Evolutionary conservation across 257 asterid genomes (phyloP).

Genomic region (Plantago ovata): DNA sequence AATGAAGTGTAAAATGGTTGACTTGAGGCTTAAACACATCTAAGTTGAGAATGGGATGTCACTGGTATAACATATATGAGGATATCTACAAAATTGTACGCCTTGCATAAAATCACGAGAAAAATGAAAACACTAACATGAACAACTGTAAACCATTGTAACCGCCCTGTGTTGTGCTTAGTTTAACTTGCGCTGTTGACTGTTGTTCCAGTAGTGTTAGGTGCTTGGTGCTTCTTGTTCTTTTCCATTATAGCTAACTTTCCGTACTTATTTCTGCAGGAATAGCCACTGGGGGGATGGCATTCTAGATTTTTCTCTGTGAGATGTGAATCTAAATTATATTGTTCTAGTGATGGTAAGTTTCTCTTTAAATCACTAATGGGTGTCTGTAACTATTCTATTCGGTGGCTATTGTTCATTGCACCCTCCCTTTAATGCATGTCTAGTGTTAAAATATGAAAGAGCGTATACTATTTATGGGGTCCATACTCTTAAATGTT

Average conservation of each 20-base stretch:
- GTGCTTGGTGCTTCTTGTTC: conserved; percentile 5
- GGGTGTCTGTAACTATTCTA: conserved; percentile 8
- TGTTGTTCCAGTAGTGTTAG: not conserved
- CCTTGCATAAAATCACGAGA: no score
- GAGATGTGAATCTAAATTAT: conserved; percentile 31
- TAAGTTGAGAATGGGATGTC: not conserved
- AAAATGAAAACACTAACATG: no score
- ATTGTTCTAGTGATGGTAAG: conserved; percentile 33
- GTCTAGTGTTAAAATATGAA: not conserved
- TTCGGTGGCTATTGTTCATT: not conserved
- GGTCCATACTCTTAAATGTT: not conserved
- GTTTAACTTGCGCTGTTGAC: not conserved
- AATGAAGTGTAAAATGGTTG: not conserved
- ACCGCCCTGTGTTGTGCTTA: not conserved
- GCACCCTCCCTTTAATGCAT: not conserved
- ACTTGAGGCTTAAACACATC: conserved; percentile 1
- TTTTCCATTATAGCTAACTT: conserved; percentile 20
- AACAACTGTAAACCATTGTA: not conserved
- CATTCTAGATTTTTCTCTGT: conserved; percentile 22
- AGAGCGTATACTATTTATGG: no score
- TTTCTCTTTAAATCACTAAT: not conserved
- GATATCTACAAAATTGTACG: no score
- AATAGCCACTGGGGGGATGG: conserved; percentile 29
- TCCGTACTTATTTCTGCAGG: conserved; percentile 34
- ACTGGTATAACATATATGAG: not conserved